A percentile compares a stretch with the other conserved stretches of the same genome.
These are phyloP conservation scores for Quercus tomentella DNA, from an alignment of 331 rosid species.

Conservation along the genomic window DNA sequence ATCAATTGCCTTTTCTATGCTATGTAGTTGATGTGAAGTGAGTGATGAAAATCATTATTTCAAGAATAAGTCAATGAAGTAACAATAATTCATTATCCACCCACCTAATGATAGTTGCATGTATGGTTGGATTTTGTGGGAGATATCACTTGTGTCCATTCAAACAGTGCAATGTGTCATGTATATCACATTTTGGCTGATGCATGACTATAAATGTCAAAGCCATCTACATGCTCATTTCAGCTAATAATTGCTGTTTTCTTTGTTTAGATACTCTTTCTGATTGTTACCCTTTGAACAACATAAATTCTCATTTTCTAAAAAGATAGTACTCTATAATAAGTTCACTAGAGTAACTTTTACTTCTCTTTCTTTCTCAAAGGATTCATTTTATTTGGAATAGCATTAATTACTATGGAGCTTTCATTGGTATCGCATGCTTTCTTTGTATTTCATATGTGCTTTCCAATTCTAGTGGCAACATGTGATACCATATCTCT, in stretches of 20 bases:
- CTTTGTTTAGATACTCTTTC: too few relatives aligned
- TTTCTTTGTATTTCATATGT: conserved; percentile 10
- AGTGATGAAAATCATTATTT: neutral
- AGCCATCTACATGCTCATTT: neutral
- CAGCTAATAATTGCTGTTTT: neutral
- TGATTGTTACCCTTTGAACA: neutral
- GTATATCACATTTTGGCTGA: neutral
- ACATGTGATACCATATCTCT: neutral
- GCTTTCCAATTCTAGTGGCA: conserved; percentile 8
- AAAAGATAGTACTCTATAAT: neutral
- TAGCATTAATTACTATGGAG: conserved; percentile 30
- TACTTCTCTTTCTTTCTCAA: neutral
- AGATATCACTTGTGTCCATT: too few relatives aligned
- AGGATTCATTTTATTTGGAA: neutral
- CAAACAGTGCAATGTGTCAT: neutral
- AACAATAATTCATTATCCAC: too few relatives aligned
- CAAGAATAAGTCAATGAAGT: too few relatives aligned
- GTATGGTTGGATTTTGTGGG: too few relatives aligned
- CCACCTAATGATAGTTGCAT: too few relatives aligned
- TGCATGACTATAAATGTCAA: neutral
- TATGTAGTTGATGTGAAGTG: neutral
- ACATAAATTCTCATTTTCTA: neutral
- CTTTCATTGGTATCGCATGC: conserved; percentile 5
- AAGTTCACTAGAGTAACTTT: neutral
- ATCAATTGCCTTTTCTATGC: neutral